These are phyloP conservation scores for Conringia planisiliqua DNA, from an alignment of 345 rosid species.

Conservation along the genomic window DNA sequence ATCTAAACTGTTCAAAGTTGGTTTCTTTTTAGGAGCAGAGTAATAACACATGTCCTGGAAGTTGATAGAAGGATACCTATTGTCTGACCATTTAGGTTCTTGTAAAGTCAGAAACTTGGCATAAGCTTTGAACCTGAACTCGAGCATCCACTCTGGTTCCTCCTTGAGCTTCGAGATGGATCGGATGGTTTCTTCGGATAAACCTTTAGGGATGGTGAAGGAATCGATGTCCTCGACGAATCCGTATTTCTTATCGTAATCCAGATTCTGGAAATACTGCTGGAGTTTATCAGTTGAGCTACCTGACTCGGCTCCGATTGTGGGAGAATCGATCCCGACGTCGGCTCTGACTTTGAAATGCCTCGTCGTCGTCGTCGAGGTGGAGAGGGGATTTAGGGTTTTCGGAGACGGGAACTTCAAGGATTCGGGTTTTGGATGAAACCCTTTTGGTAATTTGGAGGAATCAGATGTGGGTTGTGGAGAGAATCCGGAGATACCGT, in stretches of 20 bases:
- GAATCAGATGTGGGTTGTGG: constrained; percentile 34
- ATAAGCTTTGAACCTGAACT: constrained; percentile 67
- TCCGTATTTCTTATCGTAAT: constrained; percentile 68
- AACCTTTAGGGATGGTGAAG: constrained; percentile 77
- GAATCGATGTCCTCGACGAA: constrained; percentile 73
- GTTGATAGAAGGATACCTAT: constrained; percentile 58
- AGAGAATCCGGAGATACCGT: constrained; percentile 41
- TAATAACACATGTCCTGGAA: constrained; percentile 88
- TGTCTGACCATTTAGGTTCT: constrained; percentile 93
- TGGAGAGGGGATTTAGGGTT: constrained; percentile 16
- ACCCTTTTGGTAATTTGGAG: constrained; percentile 30
- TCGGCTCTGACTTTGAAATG: constrained; percentile 46
- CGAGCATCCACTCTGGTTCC: constrained; percentile 94
- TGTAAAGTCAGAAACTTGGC: constrained; percentile 62
- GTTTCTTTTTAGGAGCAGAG: constrained; percentile 88
- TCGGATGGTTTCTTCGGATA: constrained; percentile 64
- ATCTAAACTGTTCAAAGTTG: constrained; percentile 71
- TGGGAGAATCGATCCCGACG: constrained; percentile 40
- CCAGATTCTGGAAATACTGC: constrained; percentile 61
- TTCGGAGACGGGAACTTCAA: constrained; percentile 27
- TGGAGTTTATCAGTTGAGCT: constrained; percentile 60
- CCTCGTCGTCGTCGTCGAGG: not conserved
- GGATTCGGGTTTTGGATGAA: constrained; percentile 35
- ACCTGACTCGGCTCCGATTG: constrained; percentile 47
- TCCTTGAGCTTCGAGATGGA: constrained; percentile 62